phyloP scores from a whole-genome alignment of 2,329 filamentous ascomycete genomes.

The Cryoendolithus antarcticus region DNA sequence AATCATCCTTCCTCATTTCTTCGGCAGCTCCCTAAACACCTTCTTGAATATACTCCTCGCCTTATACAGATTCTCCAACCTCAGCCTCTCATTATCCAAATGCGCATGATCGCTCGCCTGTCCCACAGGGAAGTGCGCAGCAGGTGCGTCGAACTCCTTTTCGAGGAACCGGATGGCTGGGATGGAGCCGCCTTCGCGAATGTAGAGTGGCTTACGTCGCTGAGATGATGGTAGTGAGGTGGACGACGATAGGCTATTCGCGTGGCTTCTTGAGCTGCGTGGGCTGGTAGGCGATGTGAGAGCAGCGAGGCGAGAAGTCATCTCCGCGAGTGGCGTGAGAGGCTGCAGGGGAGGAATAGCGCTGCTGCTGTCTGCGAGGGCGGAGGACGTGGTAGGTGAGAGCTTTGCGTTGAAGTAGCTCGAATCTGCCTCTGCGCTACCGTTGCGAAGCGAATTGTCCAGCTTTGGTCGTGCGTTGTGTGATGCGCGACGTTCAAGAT shows the following conservation, averaged over 20 bases:
- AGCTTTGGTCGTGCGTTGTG: conserved; percentile 6
- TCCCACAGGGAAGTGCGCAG: conserved; percentile 85
- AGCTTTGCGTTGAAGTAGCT: conserved; percentile 22
- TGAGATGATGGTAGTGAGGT: conserved; percentile 7
- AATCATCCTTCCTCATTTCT: conserved; percentile 10
- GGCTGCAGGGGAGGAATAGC: conserved; percentile 17
- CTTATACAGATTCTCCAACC: conserved; percentile 78
- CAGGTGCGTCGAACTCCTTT: conserved; percentile 83
- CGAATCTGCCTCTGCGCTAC: neutral
- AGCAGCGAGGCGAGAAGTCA: conserved; percentile 6
- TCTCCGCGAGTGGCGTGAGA: conserved; percentile 14
- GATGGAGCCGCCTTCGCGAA: conserved; percentile 89
- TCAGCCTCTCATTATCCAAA: conserved; percentile 86
- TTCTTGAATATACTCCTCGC: conserved; percentile 81
- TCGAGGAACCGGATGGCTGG: conserved; percentile 88
- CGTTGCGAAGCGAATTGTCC: neutral
- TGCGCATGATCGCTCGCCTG: conserved; percentile 91
- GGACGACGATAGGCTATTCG: neutral
- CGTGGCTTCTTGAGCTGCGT: conserved; percentile 23
- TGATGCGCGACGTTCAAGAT: conserved; percentile 11
- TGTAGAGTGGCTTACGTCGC: conserved; percentile 62
- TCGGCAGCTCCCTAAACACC: conserved; percentile 48
- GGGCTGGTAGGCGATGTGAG: conserved; percentile 29
- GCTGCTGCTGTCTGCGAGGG: conserved; percentile 35
- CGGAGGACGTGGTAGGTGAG: conserved; percentile 39